Evolutionary conservation across 768 basidiomycete species (phyloP).

Genomic region (Termitomyces eurrhizus): DNA sequence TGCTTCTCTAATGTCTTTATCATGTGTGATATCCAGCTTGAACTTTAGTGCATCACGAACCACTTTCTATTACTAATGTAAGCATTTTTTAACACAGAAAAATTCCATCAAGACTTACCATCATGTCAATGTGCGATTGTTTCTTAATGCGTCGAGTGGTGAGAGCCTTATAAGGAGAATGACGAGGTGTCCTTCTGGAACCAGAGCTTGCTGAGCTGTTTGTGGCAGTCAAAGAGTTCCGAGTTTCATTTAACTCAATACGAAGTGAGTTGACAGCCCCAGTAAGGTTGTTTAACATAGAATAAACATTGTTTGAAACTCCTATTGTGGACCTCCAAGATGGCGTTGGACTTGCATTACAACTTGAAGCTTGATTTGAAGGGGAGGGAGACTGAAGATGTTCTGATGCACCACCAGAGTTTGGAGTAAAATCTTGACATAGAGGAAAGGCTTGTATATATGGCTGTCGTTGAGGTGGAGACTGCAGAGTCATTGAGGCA

Average conservation of each 20-base stretch:
- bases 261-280: no score
- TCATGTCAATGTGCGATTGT: neutral
- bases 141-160: neutral
- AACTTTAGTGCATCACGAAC: neutral
- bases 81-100: neutral
- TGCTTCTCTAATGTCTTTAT: neutral
- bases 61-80: neutral
- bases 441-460: neutral
- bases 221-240: neutral
- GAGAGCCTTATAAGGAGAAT: neutral
- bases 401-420: neutral
- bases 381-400: neutral
- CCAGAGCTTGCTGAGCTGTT: neutral
- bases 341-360: neutral
- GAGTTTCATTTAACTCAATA: neutral
- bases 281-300: neutral
- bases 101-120: neutral
- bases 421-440: neutral
- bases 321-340: neutral
- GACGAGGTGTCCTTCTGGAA: neutral
- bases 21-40: neutral
- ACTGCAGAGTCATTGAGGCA: neutral
- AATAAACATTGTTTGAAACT: neutral
- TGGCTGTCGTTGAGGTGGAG: neutral
- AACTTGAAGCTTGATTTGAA: no score